Evolutionary conservation across 2,329 filamentous ascomycete species (phyloP).

Genomic region (Hypoxylon sp.): DNA sequence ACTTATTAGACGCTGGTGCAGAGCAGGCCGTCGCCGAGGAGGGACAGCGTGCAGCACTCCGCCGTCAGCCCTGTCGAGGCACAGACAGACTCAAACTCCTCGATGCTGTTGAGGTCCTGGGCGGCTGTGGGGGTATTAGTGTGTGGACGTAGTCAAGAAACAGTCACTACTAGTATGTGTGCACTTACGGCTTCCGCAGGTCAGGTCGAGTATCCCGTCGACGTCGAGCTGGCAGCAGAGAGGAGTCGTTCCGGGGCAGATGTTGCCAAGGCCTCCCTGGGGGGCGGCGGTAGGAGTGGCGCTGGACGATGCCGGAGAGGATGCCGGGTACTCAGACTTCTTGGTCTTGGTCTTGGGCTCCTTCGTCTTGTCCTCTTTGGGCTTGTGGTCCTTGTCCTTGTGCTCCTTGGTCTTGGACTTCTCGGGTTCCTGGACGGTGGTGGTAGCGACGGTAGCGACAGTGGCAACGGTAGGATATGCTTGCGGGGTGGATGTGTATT

Average conservation of each 20-base stretch:
- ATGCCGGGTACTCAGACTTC: constrained; percentile 18
- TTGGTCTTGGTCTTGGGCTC: not conserved
- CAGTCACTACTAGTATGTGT: not conserved
- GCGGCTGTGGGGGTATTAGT: constrained; percentile 18
- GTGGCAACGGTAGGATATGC: constrained; percentile 9
- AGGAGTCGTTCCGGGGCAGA: constrained; percentile 22
- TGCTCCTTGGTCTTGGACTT: constrained; percentile 9
- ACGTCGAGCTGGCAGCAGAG: constrained; percentile 32
- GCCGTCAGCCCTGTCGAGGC: constrained; percentile 20
- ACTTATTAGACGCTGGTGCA: constrained; percentile 25
- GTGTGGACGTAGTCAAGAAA: not conserved
- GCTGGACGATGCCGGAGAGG: not conserved
- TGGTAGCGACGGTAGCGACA: constrained; percentile 9
- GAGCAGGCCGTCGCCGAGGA: constrained; percentile 22
- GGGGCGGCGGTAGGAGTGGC: not conserved
- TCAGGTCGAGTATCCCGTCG: constrained; percentile 24
- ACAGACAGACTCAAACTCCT: constrained; percentile 15
- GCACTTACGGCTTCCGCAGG: constrained; percentile 28
- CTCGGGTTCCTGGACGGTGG: not conserved
- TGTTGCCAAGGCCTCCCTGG: constrained; percentile 5
- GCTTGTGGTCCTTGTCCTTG: not conserved
- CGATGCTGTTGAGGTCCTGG: constrained; percentile 12
- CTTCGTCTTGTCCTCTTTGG: not conserved
- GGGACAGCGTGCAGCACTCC: constrained; percentile 20
- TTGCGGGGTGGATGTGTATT: not conserved